Evolutionary conservation across 306 rosid genomes (phyloP).

Genomic region (Canavalia ensiformis): DNA sequence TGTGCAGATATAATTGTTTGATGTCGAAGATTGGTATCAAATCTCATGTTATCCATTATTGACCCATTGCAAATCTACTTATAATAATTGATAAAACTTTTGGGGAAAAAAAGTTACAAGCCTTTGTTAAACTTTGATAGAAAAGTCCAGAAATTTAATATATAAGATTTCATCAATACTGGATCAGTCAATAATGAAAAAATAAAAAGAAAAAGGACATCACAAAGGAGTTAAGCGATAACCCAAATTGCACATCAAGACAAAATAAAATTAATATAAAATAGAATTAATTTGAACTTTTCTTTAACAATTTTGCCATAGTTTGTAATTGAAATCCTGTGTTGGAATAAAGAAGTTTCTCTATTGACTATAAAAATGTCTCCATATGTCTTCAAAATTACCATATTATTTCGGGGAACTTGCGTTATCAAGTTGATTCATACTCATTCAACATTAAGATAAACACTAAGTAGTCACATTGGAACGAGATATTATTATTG

Average conservation of each 20-base stretch:
- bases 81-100: background rate
- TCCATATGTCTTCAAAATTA: background rate
- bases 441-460: background rate
- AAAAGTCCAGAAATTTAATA: slow-evolving; percentile 1
- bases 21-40: background rate
- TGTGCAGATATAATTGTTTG: background rate
- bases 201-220: background rate
- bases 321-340: background rate
- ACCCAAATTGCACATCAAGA: background rate
- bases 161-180: background rate
- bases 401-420: background rate
- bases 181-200: background rate
- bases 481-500: slow-evolving; percentile 5
- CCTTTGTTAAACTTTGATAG: background rate
- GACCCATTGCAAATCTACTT: background rate
- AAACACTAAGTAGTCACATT: background rate
- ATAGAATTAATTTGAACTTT: background rate
- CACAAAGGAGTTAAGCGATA: background rate
- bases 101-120: background rate
- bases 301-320: background rate
- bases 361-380: slow-evolving; percentile 4
- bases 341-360: slow-evolving; percentile 14
- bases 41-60: slow-evolving; percentile 8
- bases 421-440: slow-evolving; percentile 3
- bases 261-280: slow-evolving; percentile 7